Base-by-base conservation (phyloP, 805 yeast genomes). In the Suhomyces sp. region DNA sequence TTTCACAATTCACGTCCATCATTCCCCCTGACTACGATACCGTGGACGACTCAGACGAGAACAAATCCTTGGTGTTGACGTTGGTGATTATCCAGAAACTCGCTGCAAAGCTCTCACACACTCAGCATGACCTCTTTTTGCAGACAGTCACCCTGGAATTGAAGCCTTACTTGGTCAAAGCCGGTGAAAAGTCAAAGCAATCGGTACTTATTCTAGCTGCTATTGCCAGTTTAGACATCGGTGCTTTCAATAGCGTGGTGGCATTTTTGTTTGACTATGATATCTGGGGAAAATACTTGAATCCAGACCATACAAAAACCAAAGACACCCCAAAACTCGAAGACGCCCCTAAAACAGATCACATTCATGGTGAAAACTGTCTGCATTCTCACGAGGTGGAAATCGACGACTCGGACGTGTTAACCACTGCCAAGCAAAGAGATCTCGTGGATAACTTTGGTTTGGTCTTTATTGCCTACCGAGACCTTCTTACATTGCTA, bases 161-260 rank as follows among this genome's bases (percentile, higher is more conserved):
- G 56, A 69, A 74, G 41, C 79, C 81, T 13, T 81, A 80, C 58
- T 73, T 87, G 55, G 67, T 68, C 42, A 70, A 78, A 2, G 66
- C 82, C 22, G 79, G 76, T 7, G 80, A 81, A 47, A 83, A 84
- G 57, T 72, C 84, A 10, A 84, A 82, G 54, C 91, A 87, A 59
- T 79, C 93, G 1, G 82, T 85, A 24, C 68, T 83, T 13, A 69
- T 88, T 6, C 70, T 90, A 31, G 72, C 89, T 10, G 71, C 81
- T 1, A 68, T 87, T 23, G 80, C 87, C 1, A 68, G 79, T 5
- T 77, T 82, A 0, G 79, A 83, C 38, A 52, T 62, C 0, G 52
- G 59, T 0, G 69, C 81, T 0, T 87, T 80, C 65, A 74, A 87
- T 54, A 58, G 66, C 5, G 73, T 86, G 1, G 68, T 81, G n/a